Base-by-base conservation (phyloP, 2,329 filamentous ascomycete genomes). In the Simplicillium sp. region DNA sequence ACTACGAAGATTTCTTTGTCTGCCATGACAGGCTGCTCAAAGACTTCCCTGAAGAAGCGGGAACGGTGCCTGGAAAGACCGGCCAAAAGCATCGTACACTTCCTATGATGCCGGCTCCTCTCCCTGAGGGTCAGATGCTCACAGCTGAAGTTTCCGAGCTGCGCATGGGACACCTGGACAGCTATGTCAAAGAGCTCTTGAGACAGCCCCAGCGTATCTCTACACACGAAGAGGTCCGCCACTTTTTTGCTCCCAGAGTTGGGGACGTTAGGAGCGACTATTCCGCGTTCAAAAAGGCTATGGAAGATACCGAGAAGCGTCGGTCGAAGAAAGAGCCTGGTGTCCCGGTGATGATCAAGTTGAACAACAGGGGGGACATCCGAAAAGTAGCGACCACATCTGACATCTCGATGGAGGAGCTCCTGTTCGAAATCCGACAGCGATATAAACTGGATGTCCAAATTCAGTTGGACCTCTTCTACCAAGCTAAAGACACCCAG, bases 1-100 rank as follows among this genome's bases (percentile, higher is more conserved):
- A 94, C 56, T 98, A 98, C 56, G 88, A 97, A 60, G 92, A 97
- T 65, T 98, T 98, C 58, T 98, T 97, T 65, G 92, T 97, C 61
- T 90, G 97, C 60, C 92, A 98, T 60, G 97, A 97, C 56, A 87
- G 88, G 28, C 79, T 98, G 8, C 77, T 98, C 37, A 90, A 88
- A 35, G 87, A 82, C 49, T 97, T 96, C 55, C 90, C 92, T 16
- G 80, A 85, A 29, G 92, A 97, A 62, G 90, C 92, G 31, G 92
- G 92, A 40, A 25, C 5, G 20, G 92, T 97, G 62, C 90, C 92
- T 32, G 31, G 31, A 13, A 92, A 94, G 55, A 84, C 82, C 14
- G 82, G 83, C 35, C 75, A 73, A 38, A 80, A 88, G 55, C 82
- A 84, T 56, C 82, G 92, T 42, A 87, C 84, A 8, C 65, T 98